Base-by-base conservation (phyloP, 495 filamentous ascomycete genomes). In the Penicillium ucsense region DNA sequence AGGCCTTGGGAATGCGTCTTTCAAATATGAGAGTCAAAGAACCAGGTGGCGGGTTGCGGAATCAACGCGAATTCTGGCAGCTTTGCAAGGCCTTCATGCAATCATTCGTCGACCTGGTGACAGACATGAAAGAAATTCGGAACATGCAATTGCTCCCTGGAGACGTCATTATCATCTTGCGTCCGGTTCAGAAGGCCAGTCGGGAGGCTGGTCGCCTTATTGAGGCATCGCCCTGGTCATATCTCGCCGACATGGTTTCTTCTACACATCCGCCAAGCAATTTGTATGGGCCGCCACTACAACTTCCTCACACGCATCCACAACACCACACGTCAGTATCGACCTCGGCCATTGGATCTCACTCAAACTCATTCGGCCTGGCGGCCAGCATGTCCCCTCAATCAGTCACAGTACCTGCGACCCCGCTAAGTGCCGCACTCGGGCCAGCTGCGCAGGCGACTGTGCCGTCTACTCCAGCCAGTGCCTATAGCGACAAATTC, bases 381-480 rank as follows among this genome's bases (percentile, higher is more conserved):
- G 55, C 52, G 45, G 59, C 53, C 6, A 55, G 48, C 60, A 54
- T 65, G 49, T 73, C 62, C 44, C 70, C 56, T 45, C 75, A 60
- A 36, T 71, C 69, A 2, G 44, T 68, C 8, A 56, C 69, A 37
- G 57, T 83, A 7, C 81, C 79, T 32, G 73, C 82, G 4, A 85
- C 82, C 4, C 89, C 89, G 5, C 73, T 91, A 48, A 90, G 85
- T 55, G 89, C 89, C 10, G 89, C 89, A 9, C 76, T 95, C 4
- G 89, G 89, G 4, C 86, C 88, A 6, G 89, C 89, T 35, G 88
- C 87, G 10, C 87, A 92, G 61, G 88, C 89, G 3, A 95, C 89
- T 1, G 82, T 95, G 12, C 88, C 89, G 4, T 84, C 82, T 6
- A 89, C 84, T 0, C 85, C 86, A 28, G 81, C 80, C 45, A 86